phyloP scores from a whole-genome alignment of 805 yeast species.

The Starmerella asiatica region DNA sequence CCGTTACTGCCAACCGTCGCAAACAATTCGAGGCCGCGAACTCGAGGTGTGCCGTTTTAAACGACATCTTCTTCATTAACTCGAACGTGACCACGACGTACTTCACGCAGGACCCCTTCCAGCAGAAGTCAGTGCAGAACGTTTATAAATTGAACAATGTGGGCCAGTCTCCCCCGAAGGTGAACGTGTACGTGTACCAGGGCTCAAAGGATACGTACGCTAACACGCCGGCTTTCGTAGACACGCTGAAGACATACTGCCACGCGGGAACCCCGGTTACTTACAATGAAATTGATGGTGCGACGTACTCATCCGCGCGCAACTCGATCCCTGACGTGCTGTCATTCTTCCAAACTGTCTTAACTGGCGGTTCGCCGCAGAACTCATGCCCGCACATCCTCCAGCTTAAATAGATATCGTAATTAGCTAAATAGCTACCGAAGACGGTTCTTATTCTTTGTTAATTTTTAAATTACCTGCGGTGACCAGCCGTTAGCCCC shows the following conservation, averaged over 20 bases:
- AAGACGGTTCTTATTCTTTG: too few species aligned
- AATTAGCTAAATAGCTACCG: neutral
- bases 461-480: too few species aligned
- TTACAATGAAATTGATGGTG: conserved; percentile 14
- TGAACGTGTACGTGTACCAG: conserved; percentile 22
- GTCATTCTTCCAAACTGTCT: conserved; percentile 7
- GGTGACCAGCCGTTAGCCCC: too few species aligned
- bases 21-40: conserved; percentile 12
- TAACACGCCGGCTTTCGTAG: conserved; percentile 14
- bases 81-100: conserved; percentile 16
- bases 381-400: conserved; percentile 12
- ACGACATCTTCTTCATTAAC: conserved; percentile 11
- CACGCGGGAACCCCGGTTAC: conserved; percentile 17
- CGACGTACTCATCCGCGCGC: conserved; percentile 11
- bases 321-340: conserved; percentile 3
- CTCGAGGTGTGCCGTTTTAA: conserved; percentile 13
- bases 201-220: conserved; percentile 21
- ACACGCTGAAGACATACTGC: conserved; percentile 19
- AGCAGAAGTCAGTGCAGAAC: conserved; percentile 6
- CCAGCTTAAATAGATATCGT: neutral
- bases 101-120: conserved; percentile 14
- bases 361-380: conserved; percentile 1
- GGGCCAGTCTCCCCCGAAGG: conserved; percentile 19
- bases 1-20: conserved; percentile 9
- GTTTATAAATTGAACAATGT: conserved; percentile 17